A percentile compares a stretch with the other conserved stretches of the same genome.
These are phyloP conservation scores for Scedosporium minutisporum DNA, from an alignment of 2,329 filamentous ascomycete species.

Conservation along the genomic window DNA sequence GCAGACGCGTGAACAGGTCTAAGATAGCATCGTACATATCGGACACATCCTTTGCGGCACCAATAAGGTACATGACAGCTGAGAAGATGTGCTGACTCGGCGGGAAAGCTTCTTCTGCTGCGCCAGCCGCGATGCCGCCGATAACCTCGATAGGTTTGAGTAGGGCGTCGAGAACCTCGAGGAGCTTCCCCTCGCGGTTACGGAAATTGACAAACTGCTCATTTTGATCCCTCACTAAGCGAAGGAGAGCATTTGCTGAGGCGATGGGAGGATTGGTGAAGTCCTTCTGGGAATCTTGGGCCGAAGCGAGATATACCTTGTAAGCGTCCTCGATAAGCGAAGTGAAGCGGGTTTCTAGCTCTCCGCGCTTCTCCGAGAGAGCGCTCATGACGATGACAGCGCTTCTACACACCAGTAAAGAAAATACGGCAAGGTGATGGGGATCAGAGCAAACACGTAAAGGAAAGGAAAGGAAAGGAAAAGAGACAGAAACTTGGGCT, in stretches of 20 bases:
- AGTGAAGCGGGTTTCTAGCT: slow-evolving; percentile 10
- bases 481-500: background rate
- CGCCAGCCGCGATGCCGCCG: slow-evolving; percentile 26
- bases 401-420: background rate
- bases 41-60: slow-evolving; percentile 34
- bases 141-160: slow-evolving; percentile 29
- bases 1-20: slow-evolving; percentile 31
- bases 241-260: slow-evolving; percentile 9
- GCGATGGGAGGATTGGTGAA: slow-evolving; percentile 7
- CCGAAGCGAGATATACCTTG: slow-evolving; percentile 7
- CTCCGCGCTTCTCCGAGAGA: slow-evolving; percentile 5
- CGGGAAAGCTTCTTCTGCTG: slow-evolving; percentile 27
- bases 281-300: slow-evolving; percentile 4
- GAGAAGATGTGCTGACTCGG: slow-evolving; percentile 31
- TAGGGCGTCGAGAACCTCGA: slow-evolving; percentile 10
- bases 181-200: slow-evolving; percentile 8
- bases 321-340: slow-evolving; percentile 10
- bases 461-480: background rate
- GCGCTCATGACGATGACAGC: background rate
- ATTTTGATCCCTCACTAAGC: slow-evolving; percentile 9
- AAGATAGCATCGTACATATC: slow-evolving; percentile 34
- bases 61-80: slow-evolving; percentile 32
- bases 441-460: background rate
- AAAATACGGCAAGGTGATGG: background rate
- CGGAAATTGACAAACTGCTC: slow-evolving; percentile 10